A percentile compares a stretch with the other conserved stretches of the same genome.
These are phyloP conservation scores for Mrakiaceae sp. DNA, from an alignment of 1,284 basidiomycete species.

Conservation along the genomic window DNA sequence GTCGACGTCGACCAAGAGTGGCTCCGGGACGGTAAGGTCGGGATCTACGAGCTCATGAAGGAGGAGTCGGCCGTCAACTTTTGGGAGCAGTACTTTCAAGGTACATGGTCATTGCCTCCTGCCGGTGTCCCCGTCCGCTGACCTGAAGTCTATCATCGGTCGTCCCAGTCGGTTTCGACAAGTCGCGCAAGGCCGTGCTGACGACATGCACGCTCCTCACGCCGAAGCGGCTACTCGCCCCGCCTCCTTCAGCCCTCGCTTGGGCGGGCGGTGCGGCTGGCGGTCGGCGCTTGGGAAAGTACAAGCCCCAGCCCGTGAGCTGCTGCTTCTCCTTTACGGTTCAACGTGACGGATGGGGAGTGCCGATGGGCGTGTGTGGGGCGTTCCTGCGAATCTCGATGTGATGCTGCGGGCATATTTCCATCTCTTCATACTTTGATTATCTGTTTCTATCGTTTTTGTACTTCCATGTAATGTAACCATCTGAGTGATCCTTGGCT, in stretches of 20 bases:
- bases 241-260: neutral
- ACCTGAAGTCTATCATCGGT: neutral
- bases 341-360: slow-evolving; percentile 3
- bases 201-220: slow-evolving; percentile 15
- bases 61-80: slow-evolving; percentile 95
- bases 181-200: slow-evolving; percentile 15
- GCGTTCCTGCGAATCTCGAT: slow-evolving; percentile 1
- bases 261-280: neutral
- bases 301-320: neutral
- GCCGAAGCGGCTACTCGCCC: slow-evolving; percentile 1
- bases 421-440: too few relatives aligned
- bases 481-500: too few relatives aligned
- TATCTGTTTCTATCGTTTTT: too few relatives aligned
- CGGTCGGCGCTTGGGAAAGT: neutral
- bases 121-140: neutral
- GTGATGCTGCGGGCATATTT: too few relatives aligned
- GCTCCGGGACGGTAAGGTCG: slow-evolving; percentile 54
- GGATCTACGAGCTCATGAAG: slow-evolving; percentile 95
- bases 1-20: slow-evolving; percentile 27
- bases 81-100: slow-evolving; percentile 41
- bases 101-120: neutral
- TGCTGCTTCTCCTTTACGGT: slow-evolving; percentile 17
- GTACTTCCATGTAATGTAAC: too few relatives aligned
- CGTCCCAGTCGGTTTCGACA: slow-evolving; percentile 15
- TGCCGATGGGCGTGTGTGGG: slow-evolving; percentile 6